Percentiles rank a stretch among this genome's conserved stretches.
Evolutionary conservation across 345 rosid genomes (phyloP).

Genomic region (Citrus glauca): DNA sequence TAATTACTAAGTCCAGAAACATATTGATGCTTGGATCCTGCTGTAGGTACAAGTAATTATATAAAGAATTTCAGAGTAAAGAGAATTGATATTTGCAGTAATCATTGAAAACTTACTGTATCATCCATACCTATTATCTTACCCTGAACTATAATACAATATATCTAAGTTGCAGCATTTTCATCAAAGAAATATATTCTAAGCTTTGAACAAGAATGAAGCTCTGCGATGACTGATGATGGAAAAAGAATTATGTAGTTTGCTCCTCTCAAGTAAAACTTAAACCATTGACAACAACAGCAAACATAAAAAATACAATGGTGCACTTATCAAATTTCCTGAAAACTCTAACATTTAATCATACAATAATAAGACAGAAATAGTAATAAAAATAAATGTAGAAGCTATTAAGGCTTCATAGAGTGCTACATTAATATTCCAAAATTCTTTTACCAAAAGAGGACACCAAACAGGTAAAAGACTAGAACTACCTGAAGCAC

Average conservation of each 20-base stretch:
- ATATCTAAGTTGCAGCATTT: neutral
- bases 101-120: neutral
- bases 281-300: neutral
- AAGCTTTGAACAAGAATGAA: neutral
- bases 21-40: constrained; percentile 2
- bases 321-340: neutral
- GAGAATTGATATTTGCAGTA: neutral
- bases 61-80: neutral
- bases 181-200: neutral
- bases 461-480: constrained; percentile 1
- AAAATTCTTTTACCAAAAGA: neutral
- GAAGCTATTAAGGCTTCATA: neutral
- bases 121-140: neutral
- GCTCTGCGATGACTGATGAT: neutral
- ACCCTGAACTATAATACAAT: neutral
- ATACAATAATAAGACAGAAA: neutral
- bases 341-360: neutral
- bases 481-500: constrained; percentile 77
- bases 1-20: neutral
- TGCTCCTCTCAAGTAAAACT: neutral
- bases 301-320: constrained; percentile 1
- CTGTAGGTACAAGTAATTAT: neutral
- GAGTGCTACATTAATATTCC: neutral
- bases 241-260: neutral
- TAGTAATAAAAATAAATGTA: neutral